Conservation (phyloP, 805 yeast genomes). For the Wickerhamomyces silvicola region DNA sequence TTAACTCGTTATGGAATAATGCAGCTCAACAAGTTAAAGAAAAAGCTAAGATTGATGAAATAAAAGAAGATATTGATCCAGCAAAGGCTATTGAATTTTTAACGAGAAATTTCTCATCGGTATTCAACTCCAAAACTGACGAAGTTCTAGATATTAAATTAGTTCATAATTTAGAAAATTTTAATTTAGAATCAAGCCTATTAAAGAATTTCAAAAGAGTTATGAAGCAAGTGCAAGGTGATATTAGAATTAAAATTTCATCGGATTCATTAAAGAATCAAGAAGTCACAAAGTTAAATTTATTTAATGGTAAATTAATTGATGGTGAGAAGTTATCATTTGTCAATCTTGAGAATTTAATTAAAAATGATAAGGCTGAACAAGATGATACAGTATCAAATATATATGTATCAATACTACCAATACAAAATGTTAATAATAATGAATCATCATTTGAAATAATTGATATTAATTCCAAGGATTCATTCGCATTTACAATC, state of each 20-base stretch:
- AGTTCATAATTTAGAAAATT: conserved; percentile 60
- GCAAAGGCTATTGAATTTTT: conserved; percentile 24
- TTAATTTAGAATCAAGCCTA: conserved; percentile 42
- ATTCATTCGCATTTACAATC: conserved; percentile 68
- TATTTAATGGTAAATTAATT: conserved; percentile 67
- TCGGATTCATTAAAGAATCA: conserved; percentile 42
- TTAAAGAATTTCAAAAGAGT: conserved; percentile 53
- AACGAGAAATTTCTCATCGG: conserved; percentile 28
- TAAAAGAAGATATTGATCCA: conserved; percentile 12
- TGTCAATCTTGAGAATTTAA: conserved; percentile 80
- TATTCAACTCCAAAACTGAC: conserved; percentile 31
- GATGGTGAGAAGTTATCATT: conserved; percentile 86
- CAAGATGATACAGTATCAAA: conserved; percentile 38
- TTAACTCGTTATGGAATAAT: conserved; percentile 62
- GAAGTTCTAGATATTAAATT: conserved; percentile 58
- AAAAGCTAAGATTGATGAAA: conserved; percentile 23
- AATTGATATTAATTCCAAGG: conserved; percentile 33
- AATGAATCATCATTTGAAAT: conserved; percentile 21
- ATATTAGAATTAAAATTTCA: conserved; percentile 55
- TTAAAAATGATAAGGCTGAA: conserved; percentile 29
- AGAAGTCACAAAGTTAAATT: conserved; percentile 42
- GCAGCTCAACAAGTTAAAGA: conserved; percentile 33
- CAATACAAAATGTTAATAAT: conserved; percentile 33
- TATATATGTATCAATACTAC: conserved; percentile 64
- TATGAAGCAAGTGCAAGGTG: conserved; percentile 74